Base-by-base conservation (phyloP, 2,329 filamentous ascomycete genomes). In the Epicoccum nigrum region DNA sequence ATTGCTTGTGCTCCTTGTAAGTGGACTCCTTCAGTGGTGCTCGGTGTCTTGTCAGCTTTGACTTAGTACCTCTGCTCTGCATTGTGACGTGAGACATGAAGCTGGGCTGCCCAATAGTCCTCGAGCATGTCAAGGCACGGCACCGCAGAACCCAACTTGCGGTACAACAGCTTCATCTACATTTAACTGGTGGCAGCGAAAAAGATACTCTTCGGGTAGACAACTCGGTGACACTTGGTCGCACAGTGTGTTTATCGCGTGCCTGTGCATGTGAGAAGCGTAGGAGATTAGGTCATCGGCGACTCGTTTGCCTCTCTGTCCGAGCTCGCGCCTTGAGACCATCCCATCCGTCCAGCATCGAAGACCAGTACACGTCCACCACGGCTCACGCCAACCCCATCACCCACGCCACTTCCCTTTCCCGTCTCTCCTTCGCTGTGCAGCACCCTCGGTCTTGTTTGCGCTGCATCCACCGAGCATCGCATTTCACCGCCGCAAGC, bases 301-400 rank as follows among this genome's bases (percentile, higher is more conserved):
- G 46, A 15, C 37, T 51, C 33, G 47, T 46, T 49, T 42, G 47
- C 46, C 46, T 53, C 46, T 48, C 47, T 65, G 60, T 61, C 60
- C 37, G 45, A 40, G 45, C 35, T 61, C 63, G 63, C 62, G 62
- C 60, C 54, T 56, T 56, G 28, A 30, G 28, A 30, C 28, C 11
- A 28, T 28, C 23, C 23, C n/a, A n/a, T n/a, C n/a, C n/a, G 12
- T 39, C 37, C 15, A 57, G 51, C 59, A 57, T 54, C 58, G 59
- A 63, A 56, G 63, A 25, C 23, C 23, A 25, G 6, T 25, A 48
- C 60, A 63, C 51, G 54, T 62, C 59, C 53, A 62, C 61, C 49
- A 64, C 63, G 58, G 58, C 65, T 54, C 59, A 58, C 59, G 62
- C 65, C 67, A 66, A 68, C 43, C 65, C 63, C 65, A 68, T 68